These are phyloP conservation scores for Pythium aphanidermatum DNA, from an alignment of 352 stramenopile genomes.

Conservation along the genomic window DNA sequence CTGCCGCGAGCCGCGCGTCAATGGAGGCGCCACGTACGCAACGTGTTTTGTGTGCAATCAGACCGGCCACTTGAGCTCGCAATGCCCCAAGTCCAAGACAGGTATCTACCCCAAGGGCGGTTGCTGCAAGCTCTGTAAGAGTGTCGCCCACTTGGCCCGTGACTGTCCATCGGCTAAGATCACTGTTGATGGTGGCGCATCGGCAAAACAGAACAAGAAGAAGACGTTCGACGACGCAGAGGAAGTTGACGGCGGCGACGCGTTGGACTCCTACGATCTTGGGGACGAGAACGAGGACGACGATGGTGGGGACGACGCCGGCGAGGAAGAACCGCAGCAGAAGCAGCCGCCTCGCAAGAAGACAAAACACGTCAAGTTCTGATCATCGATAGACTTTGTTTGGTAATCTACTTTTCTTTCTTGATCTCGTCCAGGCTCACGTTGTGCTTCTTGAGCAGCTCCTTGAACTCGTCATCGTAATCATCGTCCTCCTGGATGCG, in stretches of 20 bases:
- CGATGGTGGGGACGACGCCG: constrained; percentile 22
- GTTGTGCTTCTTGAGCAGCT: constrained; percentile 73
- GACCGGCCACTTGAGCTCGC: constrained; percentile 80
- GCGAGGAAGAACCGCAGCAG: constrained; percentile 17
- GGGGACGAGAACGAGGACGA: constrained; percentile 26
- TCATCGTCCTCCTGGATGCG: constrained; percentile 45
- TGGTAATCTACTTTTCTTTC: constrained; percentile 22
- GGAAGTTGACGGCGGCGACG: constrained; percentile 42
- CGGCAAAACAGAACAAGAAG: constrained; percentile 70
- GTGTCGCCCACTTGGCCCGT: constrained; percentile 72
- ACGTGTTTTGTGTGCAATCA: constrained; percentile 87
- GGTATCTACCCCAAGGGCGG: constrained; percentile 87
- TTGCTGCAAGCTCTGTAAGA: constrained; percentile 86
- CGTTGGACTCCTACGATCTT: constrained; percentile 42
- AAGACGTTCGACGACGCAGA: constrained; percentile 63
- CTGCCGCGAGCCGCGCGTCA: constrained; percentile 57
- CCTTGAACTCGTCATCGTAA: constrained; percentile 84
- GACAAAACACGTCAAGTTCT: constrained; percentile 18
- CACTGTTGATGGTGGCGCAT: constrained; percentile 44
- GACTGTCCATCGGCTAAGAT: constrained; percentile 78
- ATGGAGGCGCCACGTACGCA: constrained; percentile 60
- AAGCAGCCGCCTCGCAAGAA: constrained; percentile 13
- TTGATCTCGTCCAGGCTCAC: constrained; percentile 57
- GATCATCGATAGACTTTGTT: neutral
- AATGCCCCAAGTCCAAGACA: constrained; percentile 82